phyloP scores from a whole-genome alignment of 1,284 basidiomycete species.

The Marasmius sp. region DNA sequence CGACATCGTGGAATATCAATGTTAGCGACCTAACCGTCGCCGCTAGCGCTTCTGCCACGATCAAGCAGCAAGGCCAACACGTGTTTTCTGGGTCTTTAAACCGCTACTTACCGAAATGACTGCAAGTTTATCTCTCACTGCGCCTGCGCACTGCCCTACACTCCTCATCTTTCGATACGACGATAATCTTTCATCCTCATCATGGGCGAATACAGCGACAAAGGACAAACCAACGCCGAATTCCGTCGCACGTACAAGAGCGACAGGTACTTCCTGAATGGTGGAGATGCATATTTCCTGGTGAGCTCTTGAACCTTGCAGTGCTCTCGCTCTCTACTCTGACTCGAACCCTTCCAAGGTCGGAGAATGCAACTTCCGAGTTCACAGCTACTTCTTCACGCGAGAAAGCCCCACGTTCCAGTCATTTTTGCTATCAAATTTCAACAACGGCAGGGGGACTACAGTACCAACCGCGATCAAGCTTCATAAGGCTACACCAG shows the following conservation, averaged over 20 bases:
- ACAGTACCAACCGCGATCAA: conserved; percentile 39
- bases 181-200: not conserved
- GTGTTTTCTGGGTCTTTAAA: conserved; percentile 5
- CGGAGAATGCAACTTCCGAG: conserved; percentile 44
- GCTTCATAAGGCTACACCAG: conserved; percentile 37
- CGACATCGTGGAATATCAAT: not conserved
- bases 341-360: conserved; percentile 32
- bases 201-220: not conserved
- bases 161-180: not conserved
- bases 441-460: conserved; percentile 38
- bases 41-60: not conserved
- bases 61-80: conserved; percentile 9
- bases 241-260: conserved; percentile 21
- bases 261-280: conserved; percentile 50
- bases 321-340: not conserved
- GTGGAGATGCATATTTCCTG: conserved; percentile 28
- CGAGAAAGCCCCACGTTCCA: conserved; percentile 56
- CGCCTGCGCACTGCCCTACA: not conserved
- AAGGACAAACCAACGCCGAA: not conserved
- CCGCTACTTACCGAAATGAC: not conserved
- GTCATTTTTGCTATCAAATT: conserved; percentile 31
- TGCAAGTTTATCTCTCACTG: not conserved
- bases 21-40: not conserved
- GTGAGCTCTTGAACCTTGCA: not conserved
- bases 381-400: conserved; percentile 58